Evolutionary conservation across 2,329 filamentous ascomycete genomes (phyloP), one percentile per base, ranked within the genome.

Genomic region (Scorias spongiosa): DNA sequence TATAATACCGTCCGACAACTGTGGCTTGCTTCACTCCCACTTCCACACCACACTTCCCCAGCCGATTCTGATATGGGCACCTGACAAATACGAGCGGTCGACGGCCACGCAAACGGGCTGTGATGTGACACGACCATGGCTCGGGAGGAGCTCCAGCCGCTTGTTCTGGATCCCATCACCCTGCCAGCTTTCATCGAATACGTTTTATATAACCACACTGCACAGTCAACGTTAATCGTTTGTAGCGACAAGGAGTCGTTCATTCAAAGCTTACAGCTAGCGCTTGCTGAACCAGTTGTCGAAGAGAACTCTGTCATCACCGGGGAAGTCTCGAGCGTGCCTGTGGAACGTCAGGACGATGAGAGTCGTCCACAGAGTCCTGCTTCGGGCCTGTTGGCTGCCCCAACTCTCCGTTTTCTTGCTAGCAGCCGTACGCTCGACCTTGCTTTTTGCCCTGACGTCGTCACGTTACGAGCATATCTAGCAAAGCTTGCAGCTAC

Each of bases 401-500:
- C 41, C 5, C 74, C 79, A 26, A 78, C 82, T 0, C 74, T 94
- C 11, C 72, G 78, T 44, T 74, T 84, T 49, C 68, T 88, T 26
- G 75, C 80, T 40, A 71, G 74, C 2, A 80, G 84, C 7, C 74
- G 77, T 28, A 76, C 80, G 53, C 72, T 93, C 49, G 76, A 75
- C 44, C 62, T 88, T 8, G 66, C 76, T 30, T 95, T 93, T 63
- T 74, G 78, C 44, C 78, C 84, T 0, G 85, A 81, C 2, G 72
- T 91, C 43, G 78, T 82, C 17, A 79, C 84, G 59, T 73, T 94
- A 6, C 80, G 85, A 43, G 84, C 84, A 30, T 84, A 81, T 54
- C 69, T 95, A 5, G 40, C 38, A 14, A 28, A 18, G 14, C 38
- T 18, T 18, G 12, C 14, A 3, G 26, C 10, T 20, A 42, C 6